Evolutionary conservation across 345 rosid genomes (phyloP).

Genomic region (Moricandia moricandioides): DNA sequence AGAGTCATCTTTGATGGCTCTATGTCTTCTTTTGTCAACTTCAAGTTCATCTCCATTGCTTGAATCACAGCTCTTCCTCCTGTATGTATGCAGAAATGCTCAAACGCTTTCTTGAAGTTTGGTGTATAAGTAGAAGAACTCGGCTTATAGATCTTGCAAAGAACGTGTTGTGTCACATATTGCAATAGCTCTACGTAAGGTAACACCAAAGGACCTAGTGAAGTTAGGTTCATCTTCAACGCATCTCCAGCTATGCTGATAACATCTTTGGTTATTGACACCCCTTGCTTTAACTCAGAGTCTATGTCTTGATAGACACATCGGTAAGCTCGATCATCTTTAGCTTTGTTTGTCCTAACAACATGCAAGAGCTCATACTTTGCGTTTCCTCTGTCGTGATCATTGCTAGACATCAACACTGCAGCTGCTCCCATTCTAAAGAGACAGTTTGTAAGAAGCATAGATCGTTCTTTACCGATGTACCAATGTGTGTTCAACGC

Average conservation of each 20-base stretch:
- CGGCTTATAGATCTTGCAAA: conserved; percentile 31
- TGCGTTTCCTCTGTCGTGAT: conserved; percentile 38
- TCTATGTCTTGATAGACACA: conserved; percentile 61
- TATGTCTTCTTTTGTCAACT: conserved; percentile 43
- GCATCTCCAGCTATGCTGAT: conserved; percentile 52
- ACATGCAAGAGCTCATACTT: conserved; percentile 49
- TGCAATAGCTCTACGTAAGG: conserved; percentile 50
- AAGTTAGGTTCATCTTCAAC: conserved; percentile 46
- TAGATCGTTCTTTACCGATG: conserved; percentile 52
- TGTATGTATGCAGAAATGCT: conserved; percentile 65
- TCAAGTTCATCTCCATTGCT: conserved; percentile 47
- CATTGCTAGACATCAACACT: conserved; percentile 50
- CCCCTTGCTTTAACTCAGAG: conserved; percentile 45
- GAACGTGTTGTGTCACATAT: conserved; percentile 28
- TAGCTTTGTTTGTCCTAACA: conserved; percentile 47
- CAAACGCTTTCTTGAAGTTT: conserved; percentile 56
- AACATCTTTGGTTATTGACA: conserved; percentile 49
- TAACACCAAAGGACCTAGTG: conserved; percentile 48
- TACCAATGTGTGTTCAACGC: conserved; percentile 48
- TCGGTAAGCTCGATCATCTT: conserved; percentile 46
- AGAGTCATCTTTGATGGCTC: conserved; percentile 68
- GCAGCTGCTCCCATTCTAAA: conserved; percentile 75
- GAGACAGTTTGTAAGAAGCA: conserved; percentile 63
- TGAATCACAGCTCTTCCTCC: conserved; percentile 62
- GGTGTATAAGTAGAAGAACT: conserved; percentile 42